A percentile compares a stretch with the other conserved stretches of the same genome.
These are phyloP conservation scores for Metschnikowia vanudenii DNA, from an alignment of 805 yeast species.

Conservation along the genomic window DNA sequence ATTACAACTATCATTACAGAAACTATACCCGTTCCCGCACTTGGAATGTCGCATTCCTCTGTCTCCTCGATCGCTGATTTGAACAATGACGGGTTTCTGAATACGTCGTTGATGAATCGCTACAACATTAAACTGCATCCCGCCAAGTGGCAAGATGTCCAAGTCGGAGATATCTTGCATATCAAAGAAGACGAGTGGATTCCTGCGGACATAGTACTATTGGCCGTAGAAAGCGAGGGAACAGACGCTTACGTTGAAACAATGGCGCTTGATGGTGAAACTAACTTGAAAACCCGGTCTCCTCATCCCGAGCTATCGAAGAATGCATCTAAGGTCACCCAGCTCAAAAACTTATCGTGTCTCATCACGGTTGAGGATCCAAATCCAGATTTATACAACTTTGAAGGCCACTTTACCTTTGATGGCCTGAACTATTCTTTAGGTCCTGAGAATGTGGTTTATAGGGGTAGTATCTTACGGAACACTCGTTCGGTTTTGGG, in stretches of 20 bases:
- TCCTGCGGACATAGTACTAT: constrained; percentile 83
- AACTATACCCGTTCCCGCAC: constrained; percentile 25
- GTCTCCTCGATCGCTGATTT: constrained; percentile 6
- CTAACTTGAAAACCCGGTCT: constrained; percentile 74
- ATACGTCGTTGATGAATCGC: constrained; percentile 16
- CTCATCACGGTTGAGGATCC: constrained; percentile 83
- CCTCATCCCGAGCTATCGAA: constrained; percentile 66
- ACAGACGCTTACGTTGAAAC: constrained; percentile 81
- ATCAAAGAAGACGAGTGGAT: constrained; percentile 83
- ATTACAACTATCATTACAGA: constrained; percentile 41
- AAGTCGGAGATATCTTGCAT: constrained; percentile 83
- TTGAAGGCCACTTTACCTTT: constrained; percentile 69
- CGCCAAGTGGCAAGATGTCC: constrained; percentile 67
- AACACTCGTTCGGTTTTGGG: constrained; percentile 78
- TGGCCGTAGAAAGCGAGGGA: constrained; percentile 62
- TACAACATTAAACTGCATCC: constrained; percentile 34
- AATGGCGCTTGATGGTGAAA: constrained; percentile 97
- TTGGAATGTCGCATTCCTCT: constrained; percentile 1
- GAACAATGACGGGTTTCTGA: constrained; percentile 11
- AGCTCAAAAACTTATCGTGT: constrained; percentile 50
- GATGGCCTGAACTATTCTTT: constrained; percentile 50
- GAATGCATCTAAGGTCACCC: constrained; percentile 47
- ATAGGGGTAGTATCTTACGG: constrained; percentile 86
- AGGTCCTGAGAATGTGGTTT: constrained; percentile 78
- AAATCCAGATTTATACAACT: constrained; percentile 84